Conservation (phyloP, 108 stramenopile species). For the Discostella stelligeroides region DNA sequence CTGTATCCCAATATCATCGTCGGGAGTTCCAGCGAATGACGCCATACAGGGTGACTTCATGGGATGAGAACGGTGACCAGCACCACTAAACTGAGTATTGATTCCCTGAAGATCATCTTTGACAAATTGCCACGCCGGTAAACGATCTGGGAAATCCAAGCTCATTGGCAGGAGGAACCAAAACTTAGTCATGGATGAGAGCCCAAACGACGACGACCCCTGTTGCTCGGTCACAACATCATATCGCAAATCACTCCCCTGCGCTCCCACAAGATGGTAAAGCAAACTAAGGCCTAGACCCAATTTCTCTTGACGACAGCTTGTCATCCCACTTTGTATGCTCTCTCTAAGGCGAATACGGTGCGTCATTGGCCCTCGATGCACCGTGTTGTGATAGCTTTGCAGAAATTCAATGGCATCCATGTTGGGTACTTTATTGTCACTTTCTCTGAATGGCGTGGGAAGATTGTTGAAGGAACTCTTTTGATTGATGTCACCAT, state of each 20-base stretch:
- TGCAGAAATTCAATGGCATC: conserved; percentile 11
- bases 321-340: conserved; percentile 44
- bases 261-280: conserved; percentile 55
- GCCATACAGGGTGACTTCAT: neutral
- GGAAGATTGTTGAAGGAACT: conserved; percentile 5
- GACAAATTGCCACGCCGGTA: conserved; percentile 12
- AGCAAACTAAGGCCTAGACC: conserved; percentile 55
- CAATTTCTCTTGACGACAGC: conserved; percentile 38
- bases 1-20: neutral
- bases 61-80: conserved; percentile 3
- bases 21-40: neutral
- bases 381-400: conserved; percentile 15
- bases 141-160: conserved; percentile 41
- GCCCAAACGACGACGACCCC: conserved; percentile 1
- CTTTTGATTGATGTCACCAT: neutral
- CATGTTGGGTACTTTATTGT: conserved; percentile 10
- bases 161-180: conserved; percentile 46
- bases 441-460: neutral
- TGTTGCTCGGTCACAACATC: conserved; percentile 32
- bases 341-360: conserved; percentile 34
- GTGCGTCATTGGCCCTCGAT: conserved; percentile 43
- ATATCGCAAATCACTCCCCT: conserved; percentile 50
- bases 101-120: conserved; percentile 14
- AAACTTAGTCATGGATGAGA: conserved; percentile 42
- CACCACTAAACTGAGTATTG: neutral